Base-by-base conservation (phyloP, 2,329 filamentous ascomycete genomes). In the Trichoderma simmonsii region DNA sequence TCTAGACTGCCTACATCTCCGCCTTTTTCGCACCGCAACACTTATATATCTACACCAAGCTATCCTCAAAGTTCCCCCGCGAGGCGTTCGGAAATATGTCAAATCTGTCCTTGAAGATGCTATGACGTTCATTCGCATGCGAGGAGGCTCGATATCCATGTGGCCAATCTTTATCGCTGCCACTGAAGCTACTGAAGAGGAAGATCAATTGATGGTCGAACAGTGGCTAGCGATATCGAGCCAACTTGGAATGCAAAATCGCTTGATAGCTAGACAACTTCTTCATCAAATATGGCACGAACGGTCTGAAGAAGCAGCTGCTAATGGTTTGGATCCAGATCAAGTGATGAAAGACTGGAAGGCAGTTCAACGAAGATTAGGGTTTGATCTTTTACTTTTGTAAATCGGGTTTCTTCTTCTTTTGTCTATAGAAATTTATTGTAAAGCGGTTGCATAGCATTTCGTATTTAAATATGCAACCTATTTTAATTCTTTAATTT, bases 151-250 rank as follows among this genome's bases (percentile, higher is more conserved):
- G 48, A 32, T 69, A 30, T 69, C 66, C 12, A 30, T 69, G 39
- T 69, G 56, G 66, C 66, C 66, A 18, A 39, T 69, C n/a, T 69
- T 69, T 9, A 69, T 69, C n/a, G 66, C 66, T 26, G 66, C 54
- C 15, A 69, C 66, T 6, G 56, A 69, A 39, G 66, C 66, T 2
- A 69, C 66, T 9, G 26, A 61, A n/a, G 36, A 69, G 26, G 56
- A 24, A 26, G 66, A 69, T 18, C 66, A 69, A 14, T 12, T 18
- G 12, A 69, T 69, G 34, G 66, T 69, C 30, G 66, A 69, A 26
- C n/a, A 28, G 11, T 69, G 66, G 66, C 26, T 69, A 14, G 14
- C 34, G 2, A 43, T 61, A 32, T 61, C 66, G 15, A 69, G 66
- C 36, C 66, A 34, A 11, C 36, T 69, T 32, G 66, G 66, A 48